phyloP scores from a whole-genome alignment of 331 rosid genomes.

The Spiraea crenata region DNA sequence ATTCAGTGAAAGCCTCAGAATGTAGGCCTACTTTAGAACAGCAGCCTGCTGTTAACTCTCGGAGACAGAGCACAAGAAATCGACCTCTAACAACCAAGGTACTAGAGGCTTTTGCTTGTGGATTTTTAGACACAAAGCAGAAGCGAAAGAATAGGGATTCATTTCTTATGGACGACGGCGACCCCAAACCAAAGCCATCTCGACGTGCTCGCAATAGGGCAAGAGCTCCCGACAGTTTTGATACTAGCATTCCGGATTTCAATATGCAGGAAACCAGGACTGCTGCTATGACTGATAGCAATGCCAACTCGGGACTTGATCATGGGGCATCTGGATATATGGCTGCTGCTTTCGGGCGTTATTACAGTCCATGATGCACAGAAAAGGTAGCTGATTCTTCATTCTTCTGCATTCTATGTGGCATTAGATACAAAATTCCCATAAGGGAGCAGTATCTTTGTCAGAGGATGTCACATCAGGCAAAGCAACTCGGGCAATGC shows the following conservation, averaged over 20 bases:
- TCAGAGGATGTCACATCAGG: slow-evolving; percentile 7
- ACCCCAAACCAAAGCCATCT: slow-evolving; percentile 35
- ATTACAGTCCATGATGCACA: slow-evolving; percentile 17
- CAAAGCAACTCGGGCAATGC: slow-evolving; percentile 19
- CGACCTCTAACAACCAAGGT: slow-evolving; percentile 78
- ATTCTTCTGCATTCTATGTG: slow-evolving; percentile 18
- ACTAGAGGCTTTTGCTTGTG: slow-evolving; percentile 86
- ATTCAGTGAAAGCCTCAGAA: slow-evolving; percentile 26
- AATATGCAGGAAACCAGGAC: slow-evolving; percentile 36
- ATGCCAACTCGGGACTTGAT: slow-evolving; percentile 15
- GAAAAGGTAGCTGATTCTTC: neutral
- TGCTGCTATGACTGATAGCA: slow-evolving; percentile 29
- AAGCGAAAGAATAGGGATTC: slow-evolving; percentile 57
- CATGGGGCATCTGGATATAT: slow-evolving; percentile 5
- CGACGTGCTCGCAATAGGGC: slow-evolving; percentile 44
- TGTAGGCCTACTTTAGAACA: slow-evolving; percentile 38
- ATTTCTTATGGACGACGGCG: slow-evolving; percentile 35
- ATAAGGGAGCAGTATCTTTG: slow-evolving; percentile 7
- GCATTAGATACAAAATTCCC: slow-evolving; percentile 29
- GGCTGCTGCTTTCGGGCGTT: slow-evolving; percentile 11
- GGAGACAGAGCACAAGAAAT: slow-evolving; percentile 80
- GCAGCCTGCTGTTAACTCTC: slow-evolving; percentile 37
- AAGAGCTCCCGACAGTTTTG: slow-evolving; percentile 35
- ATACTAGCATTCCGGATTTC: slow-evolving; percentile 34
- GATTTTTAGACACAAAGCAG: slow-evolving; percentile 81